Percentiles rank a stretch among this genome's conserved stretches.
Conservation (phyloP, 495 filamentous ascomycete genomes). For the Aspergillus carlsbadensis region DNA sequence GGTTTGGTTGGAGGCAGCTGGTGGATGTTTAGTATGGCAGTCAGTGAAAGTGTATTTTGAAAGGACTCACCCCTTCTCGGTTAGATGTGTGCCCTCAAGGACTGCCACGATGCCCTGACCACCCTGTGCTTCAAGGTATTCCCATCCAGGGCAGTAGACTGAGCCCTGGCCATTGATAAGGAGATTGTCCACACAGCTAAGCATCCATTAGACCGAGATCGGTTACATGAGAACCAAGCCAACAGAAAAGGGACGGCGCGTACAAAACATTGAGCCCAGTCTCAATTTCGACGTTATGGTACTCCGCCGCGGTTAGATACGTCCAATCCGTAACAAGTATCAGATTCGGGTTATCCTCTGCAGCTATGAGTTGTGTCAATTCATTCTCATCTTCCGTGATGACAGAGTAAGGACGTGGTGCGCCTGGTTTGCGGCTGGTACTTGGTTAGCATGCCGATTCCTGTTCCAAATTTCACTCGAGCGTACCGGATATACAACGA, state of each 20-base stretch:
- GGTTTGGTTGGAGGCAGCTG: conserved; percentile 10
- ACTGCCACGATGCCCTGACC: conserved; percentile 26
- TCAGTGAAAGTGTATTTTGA: background rate
- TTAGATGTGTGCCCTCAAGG: conserved; percentile 36
- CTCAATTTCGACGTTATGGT: conserved; percentile 34
- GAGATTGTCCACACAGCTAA: conserved; percentile 46
- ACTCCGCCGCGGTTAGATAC: conserved; percentile 48
- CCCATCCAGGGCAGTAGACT: conserved; percentile 44
- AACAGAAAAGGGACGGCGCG: background rate
- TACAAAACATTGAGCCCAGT: conserved; percentile 41
- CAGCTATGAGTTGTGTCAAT: conserved; percentile 38
- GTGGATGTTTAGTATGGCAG: background rate
- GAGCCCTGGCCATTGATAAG: conserved; percentile 55
- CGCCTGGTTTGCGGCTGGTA: conserved; percentile 31
- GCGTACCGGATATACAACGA: conserved; percentile 34
- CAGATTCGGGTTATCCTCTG: conserved; percentile 36
- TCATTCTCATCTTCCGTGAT: conserved; percentile 35
- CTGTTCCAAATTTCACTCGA: background rate
- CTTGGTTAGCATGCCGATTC: background rate
- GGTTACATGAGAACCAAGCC: background rate
- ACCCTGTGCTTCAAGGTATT: conserved; percentile 33
- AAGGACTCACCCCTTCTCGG: conserved; percentile 48
- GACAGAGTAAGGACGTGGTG: conserved; percentile 35
- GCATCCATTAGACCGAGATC: background rate
- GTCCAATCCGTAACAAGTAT: conserved; percentile 52